These are phyloP conservation scores for Coniferiporia sulphurascens DNA, from an alignment of 1,284 basidiomycete species.

Conservation along the genomic window DNA sequence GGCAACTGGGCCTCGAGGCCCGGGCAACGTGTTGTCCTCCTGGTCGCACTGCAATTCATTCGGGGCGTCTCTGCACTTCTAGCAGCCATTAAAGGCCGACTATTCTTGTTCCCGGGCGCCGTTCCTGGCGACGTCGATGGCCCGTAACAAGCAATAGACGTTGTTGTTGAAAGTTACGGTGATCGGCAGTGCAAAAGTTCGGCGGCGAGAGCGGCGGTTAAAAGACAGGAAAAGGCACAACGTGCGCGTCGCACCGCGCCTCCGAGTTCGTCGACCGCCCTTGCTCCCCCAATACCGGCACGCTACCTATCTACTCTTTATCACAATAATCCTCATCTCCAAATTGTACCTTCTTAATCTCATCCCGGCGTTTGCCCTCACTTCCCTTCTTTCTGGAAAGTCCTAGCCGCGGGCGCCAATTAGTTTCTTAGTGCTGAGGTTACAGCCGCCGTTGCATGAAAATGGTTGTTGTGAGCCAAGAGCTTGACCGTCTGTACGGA, in stretches of 20 bases:
- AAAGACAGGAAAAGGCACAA: not conserved
- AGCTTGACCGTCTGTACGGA: too few species aligned
- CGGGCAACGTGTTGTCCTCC: constrained; percentile 13
- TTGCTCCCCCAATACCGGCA: not conserved
- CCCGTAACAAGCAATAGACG: not conserved
- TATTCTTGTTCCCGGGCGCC: not conserved
- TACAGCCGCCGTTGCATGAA: too few species aligned
- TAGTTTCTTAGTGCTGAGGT: too few species aligned
- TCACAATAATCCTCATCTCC: not conserved
- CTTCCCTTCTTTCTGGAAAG: not conserved
- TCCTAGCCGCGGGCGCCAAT: not conserved
- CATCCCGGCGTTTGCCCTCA: not conserved
- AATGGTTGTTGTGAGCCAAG: too few species aligned
- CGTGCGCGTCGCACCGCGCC: not conserved
- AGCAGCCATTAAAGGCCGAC: not conserved
- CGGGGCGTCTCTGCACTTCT: constrained; percentile 1
- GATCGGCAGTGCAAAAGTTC: not conserved
- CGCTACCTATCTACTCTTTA: not conserved
- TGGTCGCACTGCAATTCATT: constrained; percentile 8
- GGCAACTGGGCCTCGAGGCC: constrained; percentile 16
- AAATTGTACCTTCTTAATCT: not conserved
- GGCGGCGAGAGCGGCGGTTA: not conserved
- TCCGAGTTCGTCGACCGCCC: too few species aligned
- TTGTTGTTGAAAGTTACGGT: not conserved
- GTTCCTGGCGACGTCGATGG: not conserved